Evolutionary conservation across 75 land plant genomes (phyloP).

Genomic region (Larix kaempferi): DNA sequence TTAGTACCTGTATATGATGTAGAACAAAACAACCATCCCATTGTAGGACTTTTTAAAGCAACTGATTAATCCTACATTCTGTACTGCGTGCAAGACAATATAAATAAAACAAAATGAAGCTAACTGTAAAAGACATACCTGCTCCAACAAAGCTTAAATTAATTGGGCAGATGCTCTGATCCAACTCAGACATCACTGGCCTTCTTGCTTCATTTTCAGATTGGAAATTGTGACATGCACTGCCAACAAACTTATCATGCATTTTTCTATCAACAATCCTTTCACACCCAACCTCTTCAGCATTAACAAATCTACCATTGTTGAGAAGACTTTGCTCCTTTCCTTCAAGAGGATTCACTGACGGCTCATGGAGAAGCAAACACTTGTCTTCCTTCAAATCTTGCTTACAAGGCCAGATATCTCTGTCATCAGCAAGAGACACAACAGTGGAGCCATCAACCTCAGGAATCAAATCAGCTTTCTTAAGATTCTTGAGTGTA

Average conservation of each 20-base stretch:
- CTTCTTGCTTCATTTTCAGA: not conserved
- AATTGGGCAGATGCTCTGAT: not conserved
- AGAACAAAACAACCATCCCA: no score
- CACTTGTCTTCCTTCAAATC: slow-evolving; percentile 12
- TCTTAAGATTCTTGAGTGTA: slow-evolving; percentile 12
- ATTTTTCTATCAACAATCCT: not conserved
- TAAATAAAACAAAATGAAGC: not conserved
- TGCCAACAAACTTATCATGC: slow-evolving; percentile 8
- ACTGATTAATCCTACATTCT: no score
- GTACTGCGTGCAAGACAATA: no score
- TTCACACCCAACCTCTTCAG: not conserved
- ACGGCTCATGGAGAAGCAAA: slow-evolving; percentile 24
- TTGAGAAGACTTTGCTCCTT: not conserved
- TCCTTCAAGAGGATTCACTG: not conserved
- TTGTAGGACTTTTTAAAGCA: no score
- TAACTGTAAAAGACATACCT: not conserved
- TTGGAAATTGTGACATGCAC: not conserved
- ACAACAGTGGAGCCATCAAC: slow-evolving; percentile 8
- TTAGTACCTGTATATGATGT: no score
- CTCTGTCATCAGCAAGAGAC: slow-evolving; percentile 33
- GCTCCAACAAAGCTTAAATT: slow-evolving; percentile 4
- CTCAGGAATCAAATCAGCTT: slow-evolving; percentile 11
- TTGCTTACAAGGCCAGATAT: slow-evolving; percentile 10
- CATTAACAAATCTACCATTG: not conserved
- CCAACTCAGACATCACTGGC: slow-evolving; percentile 1